Base-by-base conservation (phyloP, 495 filamentous ascomycete genomes). In the Penicillium nucicola region DNA sequence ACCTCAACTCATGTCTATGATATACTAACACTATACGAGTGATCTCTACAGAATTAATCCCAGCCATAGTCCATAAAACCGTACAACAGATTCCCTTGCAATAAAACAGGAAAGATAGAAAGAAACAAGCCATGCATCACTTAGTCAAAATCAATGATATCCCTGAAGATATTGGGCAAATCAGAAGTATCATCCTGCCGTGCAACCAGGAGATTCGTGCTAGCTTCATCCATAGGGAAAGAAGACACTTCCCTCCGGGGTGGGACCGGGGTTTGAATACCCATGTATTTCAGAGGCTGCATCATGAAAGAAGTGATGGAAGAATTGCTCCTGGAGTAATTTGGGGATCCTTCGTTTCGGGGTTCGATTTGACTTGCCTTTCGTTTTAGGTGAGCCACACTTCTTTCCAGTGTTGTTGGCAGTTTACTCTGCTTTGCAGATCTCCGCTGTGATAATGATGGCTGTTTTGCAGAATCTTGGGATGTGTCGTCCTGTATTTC, bases 151-250 rank as follows among this genome's bases (percentile, higher is more conserved):
- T 73, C 62, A 47, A 74, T 61, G 36, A 70, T 59, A 33, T 73
- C 65, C 19, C 65, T 67, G 46, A 71, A 73, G 38, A 74, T 69
- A 31, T 70, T 56, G 22, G 69, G 48, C 25, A 74, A 36, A 11
- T 39, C 42, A 10, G 56, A 52, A 10, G 46, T 55, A n/a, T 36
- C 37, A 13, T 31, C 25, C 22, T 44, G 15, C 18, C 42, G 39
- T 40, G 15, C 22, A 15, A 13, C n/a, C 12, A 14, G 23, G 7
- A 25, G 17, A 28, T 31, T 45, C 22, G 37, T 25, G 14, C 28
- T 18, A 36, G 25, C n/a, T 14, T 9, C 22, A 17, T 7, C 3
- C 7, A 20, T 22, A 9, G 45, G 23, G 31, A 22, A 22, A 14
- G 15, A 17, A 15, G 20, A 15, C 13, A 20, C 25, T 15, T 45